Base-by-base conservation (phyloP, 176 grass and related monocot species). In the Tuctoria greenei region DNA sequence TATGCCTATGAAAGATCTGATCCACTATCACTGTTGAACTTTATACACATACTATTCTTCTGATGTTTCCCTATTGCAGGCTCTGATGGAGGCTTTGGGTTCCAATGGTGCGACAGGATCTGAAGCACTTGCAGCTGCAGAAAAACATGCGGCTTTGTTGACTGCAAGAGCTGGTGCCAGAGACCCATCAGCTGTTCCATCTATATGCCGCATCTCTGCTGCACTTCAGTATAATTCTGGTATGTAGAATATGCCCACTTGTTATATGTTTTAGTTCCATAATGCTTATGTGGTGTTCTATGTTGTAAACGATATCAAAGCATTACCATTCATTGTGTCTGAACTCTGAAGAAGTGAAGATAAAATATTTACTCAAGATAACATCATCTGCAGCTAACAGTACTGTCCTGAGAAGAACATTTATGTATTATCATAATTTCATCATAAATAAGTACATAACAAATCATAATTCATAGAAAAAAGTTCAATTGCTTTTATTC, bases 141-240 rank as follows among this genome's bases (percentile, higher is more conserved):
- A 98, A 76, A 98, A 94, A 69, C 86, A 83, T 80, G 95, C 95
- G 84, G 83, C 86, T 73, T 79, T 92, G 72, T 72, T 98, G 66
- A 90, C 95, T 81, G 89, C 95, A 56, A 94, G 84, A 81, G 86
- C 91, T 84, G 95, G 95, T 73, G 84, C 95, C n/a, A 90, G 91
- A 88, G 89, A 98, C 88, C 95, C 95, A 81, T 94, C 95, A 79
- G 84, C 95, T 40, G 78, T 98, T 73, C 89, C 91, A 79, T 98
- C 91, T 51, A 90, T 98, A 83, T 95, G 89, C 73, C 95, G 91
- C 60, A 90, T 98, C 58, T 92, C 91, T 86, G 49, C 86, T 59
- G 86, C 95, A 74, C 87, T 98, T 71, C 86, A 89, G 49, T 76
- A 77, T 84, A 89, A 87, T 69, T 84, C 82, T 61, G 89, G 95